Evolutionary conservation across 495 filamentous ascomycete species (phyloP).

Genomic region (Aspergillus affinis): DNA sequence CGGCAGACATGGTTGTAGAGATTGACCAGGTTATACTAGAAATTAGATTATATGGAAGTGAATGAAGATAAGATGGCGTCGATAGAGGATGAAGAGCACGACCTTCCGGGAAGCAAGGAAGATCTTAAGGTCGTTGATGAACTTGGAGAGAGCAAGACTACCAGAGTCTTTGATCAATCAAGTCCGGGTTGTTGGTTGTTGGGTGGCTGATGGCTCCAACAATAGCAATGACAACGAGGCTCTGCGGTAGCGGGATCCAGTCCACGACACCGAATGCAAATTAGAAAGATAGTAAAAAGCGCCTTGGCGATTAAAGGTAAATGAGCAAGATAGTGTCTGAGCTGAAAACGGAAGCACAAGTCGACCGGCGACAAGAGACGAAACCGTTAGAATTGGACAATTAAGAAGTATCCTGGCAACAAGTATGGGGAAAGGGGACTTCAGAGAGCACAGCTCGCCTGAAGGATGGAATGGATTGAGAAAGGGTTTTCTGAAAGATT

Average conservation of each 20-base stretch:
- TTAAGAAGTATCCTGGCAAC: conserved; percentile 36
- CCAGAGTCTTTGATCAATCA: conserved; percentile 24
- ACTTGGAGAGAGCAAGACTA: conserved; percentile 19
- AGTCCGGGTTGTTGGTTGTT: conserved; percentile 19
- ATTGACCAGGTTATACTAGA: conserved; percentile 39
- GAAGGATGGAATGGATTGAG: conserved; percentile 23
- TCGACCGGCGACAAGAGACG: conserved; percentile 53
- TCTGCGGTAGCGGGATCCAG: conserved; percentile 24
- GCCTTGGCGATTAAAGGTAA: conserved; percentile 20
- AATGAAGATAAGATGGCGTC: conserved; percentile 23
- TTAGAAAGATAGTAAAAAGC: conserved; percentile 17
- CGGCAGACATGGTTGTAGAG: conserved; percentile 64
- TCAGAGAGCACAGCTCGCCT: conserved; percentile 51
- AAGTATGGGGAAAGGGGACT: conserved; percentile 21
- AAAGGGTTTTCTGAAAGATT: conserved; percentile 5
- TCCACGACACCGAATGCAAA: conserved; percentile 25
- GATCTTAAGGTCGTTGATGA: conserved; percentile 7
- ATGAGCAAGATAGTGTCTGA: conserved; percentile 31
- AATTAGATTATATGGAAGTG: conserved; percentile 25
- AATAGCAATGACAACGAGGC: conserved; percentile 13
- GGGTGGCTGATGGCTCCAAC: conserved; percentile 10
- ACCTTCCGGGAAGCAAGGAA: conserved; percentile 5
- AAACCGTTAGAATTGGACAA: conserved; percentile 29
- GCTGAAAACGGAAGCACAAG: conserved; percentile 37
- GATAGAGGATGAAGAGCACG: conserved; percentile 2